These are phyloP conservation scores for Neurospora sublineolata DNA, from an alignment of 495 filamentous ascomycete genomes.

Conservation along the genomic window DNA sequence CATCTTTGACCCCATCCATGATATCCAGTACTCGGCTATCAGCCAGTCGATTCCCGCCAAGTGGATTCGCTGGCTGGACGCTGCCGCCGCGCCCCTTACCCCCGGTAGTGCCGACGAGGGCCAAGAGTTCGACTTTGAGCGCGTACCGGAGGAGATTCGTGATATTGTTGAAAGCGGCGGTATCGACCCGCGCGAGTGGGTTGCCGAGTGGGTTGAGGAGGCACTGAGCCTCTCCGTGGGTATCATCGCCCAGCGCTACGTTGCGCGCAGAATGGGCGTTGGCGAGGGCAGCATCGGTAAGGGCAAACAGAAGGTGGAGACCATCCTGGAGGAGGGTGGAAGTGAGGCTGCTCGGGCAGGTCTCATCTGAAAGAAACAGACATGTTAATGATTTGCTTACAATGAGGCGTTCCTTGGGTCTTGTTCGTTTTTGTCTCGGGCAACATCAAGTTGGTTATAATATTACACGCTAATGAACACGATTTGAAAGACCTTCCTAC, in stretches of 20 bases:
- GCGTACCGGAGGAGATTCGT: slow-evolving; percentile 69
- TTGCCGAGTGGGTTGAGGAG: slow-evolving; percentile 95
- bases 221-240: slow-evolving; percentile 67
- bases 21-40: slow-evolving; percentile 73
- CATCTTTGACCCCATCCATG: slow-evolving; percentile 85
- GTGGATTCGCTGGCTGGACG: slow-evolving; percentile 91
- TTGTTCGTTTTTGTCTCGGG: neutral
- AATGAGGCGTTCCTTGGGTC: slow-evolving; percentile 1
- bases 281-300: slow-evolving; percentile 73
- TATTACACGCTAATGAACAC: neutral
- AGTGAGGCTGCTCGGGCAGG: slow-evolving; percentile 75
- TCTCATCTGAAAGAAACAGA: slow-evolving; percentile 20
- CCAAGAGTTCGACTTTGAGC: slow-evolving; percentile 13
- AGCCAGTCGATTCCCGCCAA: slow-evolving; percentile 73
- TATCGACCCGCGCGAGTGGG: slow-evolving; percentile 92
- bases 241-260: slow-evolving; percentile 89
- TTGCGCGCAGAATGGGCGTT: slow-evolving; percentile 89
- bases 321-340: slow-evolving; percentile 56
- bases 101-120: slow-evolving; percentile 31
- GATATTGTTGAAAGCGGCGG: slow-evolving; percentile 83
- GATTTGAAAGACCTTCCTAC: neutral
- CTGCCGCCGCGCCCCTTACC: slow-evolving; percentile 42
- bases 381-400: neutral
- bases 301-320: slow-evolving; percentile 67
- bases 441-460: neutral